Evolutionary conservation across 2,329 filamentous ascomycete genomes (phyloP).

Genomic region (Cladosporium velox): DNA sequence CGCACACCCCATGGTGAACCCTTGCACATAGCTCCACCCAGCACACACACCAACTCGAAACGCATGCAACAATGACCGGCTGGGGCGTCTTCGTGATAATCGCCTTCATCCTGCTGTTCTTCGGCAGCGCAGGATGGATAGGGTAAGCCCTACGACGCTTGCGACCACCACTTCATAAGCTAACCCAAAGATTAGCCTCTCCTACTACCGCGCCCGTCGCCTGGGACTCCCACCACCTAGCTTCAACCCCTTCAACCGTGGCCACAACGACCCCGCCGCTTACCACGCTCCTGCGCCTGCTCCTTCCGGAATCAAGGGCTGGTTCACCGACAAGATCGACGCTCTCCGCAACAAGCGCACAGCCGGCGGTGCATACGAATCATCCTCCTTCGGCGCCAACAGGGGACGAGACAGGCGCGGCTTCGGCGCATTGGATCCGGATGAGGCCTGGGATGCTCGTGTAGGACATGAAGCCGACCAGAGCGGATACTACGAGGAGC

Average conservation of each 20-base stretch:
- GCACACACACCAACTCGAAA: neutral
- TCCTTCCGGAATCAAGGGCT: conserved; percentile 67
- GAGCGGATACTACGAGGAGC: conserved; percentile 69
- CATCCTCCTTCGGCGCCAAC: conserved; percentile 36
- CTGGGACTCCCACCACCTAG: conserved; percentile 74
- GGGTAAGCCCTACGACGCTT: conserved; percentile 38
- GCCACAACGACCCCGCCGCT: conserved; percentile 27
- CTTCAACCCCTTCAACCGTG: conserved; percentile 66
- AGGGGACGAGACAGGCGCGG: conserved; percentile 39
- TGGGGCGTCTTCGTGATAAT: conserved; percentile 72
- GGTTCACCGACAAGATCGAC: conserved; percentile 68
- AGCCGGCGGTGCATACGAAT: conserved; percentile 53
- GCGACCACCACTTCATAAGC: conserved; percentile 4
- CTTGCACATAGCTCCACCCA: conserved; percentile 10
- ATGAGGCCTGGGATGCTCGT: conserved; percentile 82
- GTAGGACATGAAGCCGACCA: conserved; percentile 71
- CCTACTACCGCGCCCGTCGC: conserved; percentile 70
- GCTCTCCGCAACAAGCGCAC: conserved; percentile 67
- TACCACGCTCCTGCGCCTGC: conserved; percentile 56
- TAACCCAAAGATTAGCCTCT: conserved; percentile 50
- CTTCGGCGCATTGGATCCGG: conserved; percentile 72
- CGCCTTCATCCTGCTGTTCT: conserved; percentile 62
- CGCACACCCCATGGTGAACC: conserved; percentile 9
- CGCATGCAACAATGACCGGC: conserved; percentile 27
- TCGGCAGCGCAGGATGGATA: conserved; percentile 65